Conservation (phyloP, 345 rosid genomes). For the Pugionium dolabratum region DNA sequence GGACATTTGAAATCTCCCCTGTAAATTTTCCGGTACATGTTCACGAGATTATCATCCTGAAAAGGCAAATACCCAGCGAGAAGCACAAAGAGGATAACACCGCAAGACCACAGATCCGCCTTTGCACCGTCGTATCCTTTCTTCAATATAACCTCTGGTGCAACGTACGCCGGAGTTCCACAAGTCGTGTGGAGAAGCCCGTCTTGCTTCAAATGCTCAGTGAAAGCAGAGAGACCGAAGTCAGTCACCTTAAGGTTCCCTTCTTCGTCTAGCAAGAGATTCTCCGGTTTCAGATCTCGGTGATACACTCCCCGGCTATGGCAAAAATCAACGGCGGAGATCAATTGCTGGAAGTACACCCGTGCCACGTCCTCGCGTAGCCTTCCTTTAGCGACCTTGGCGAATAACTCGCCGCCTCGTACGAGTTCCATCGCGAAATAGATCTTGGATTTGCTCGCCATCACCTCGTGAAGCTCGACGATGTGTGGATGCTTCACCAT, state of each 20-base stretch:
- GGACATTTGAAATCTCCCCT: constrained; percentile 92
- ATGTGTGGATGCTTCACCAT: constrained; percentile 86
- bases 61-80: constrained; percentile 90
- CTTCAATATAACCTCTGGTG: constrained; percentile 84
- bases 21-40: constrained; percentile 83
- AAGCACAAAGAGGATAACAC: constrained; percentile 81
- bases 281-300: constrained; percentile 90
- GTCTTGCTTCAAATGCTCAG: constrained; percentile 76
- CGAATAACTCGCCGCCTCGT: constrained; percentile 84
- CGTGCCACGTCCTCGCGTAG: constrained; percentile 72
- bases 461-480: constrained; percentile 85
- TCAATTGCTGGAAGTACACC: constrained; percentile 74
- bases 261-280: constrained; percentile 70
- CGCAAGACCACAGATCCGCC: constrained; percentile 96
- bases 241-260: constrained; percentile 83
- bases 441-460: constrained; percentile 95
- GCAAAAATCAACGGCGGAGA: constrained; percentile 86
- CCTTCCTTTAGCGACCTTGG: constrained; percentile 64
- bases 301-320: constrained; percentile 94
- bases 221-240: constrained; percentile 80
- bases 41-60: constrained; percentile 75
- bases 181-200: constrained; percentile 82
- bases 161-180: constrained; percentile 91
- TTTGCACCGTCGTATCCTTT: constrained; percentile 92
- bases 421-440: constrained; percentile 95